A percentile compares a stretch with the other conserved stretches of the same genome.
Conservation (phyloP, 139 green algal genomes). For the Ettlia oleoabundans region DNA sequence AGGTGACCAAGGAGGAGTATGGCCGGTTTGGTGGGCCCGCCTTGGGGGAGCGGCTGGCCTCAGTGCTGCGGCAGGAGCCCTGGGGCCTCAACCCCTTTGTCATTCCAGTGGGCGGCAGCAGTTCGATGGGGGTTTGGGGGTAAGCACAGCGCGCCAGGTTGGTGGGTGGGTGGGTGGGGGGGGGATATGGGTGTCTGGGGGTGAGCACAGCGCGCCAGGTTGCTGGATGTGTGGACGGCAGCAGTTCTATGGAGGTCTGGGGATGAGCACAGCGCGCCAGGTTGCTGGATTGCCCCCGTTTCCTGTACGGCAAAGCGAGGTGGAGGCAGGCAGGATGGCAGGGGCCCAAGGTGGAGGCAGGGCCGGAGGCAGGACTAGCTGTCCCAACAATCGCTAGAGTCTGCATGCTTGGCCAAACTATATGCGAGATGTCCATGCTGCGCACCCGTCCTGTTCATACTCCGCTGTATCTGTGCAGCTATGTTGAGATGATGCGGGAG, state of each 20-base stretch:
- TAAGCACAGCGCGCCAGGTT: neutral
- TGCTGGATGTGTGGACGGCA: neutral
- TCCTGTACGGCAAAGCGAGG: no score
- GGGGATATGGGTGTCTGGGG: slow-evolving; percentile 60
- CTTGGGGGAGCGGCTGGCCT: slow-evolving; percentile 63
- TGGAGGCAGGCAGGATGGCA: no score
- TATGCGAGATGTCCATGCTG: neutral
- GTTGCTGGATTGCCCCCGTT: neutral
- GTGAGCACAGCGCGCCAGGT: neutral
- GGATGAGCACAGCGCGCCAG: neutral
- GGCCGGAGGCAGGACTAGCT: no score
- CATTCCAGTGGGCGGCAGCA: slow-evolving; percentile 91
- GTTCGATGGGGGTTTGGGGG: slow-evolving; percentile 67
- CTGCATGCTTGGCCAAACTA: no score
- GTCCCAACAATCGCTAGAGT: no score
- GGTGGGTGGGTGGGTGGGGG: neutral
- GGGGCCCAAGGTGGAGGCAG: no score
- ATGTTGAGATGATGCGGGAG: slow-evolving; percentile 85
- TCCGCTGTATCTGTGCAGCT: no score
- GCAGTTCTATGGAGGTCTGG: slow-evolving; percentile 63
- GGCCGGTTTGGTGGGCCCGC: slow-evolving; percentile 53
- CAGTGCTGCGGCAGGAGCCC: slow-evolving; percentile 60
- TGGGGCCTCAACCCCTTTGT: slow-evolving; percentile 82
- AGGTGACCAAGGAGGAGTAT: slow-evolving; percentile 95
- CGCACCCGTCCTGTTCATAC: neutral